These are phyloP conservation scores for Neospermospora avenae DNA, from an alignment of 2,329 filamentous ascomycete species.

Conservation along the genomic window DNA sequence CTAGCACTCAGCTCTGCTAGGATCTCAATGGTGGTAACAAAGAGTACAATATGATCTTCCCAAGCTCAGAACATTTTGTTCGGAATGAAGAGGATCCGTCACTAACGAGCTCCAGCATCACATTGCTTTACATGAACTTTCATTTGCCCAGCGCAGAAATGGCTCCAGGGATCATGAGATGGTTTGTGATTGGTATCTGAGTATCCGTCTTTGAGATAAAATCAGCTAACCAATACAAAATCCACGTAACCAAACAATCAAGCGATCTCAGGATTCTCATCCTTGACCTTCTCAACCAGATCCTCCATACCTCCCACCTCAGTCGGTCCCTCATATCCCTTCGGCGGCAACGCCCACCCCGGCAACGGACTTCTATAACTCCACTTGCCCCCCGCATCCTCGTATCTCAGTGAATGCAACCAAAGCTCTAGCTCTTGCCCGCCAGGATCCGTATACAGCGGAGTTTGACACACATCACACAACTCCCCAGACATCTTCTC, in stretches of 20 bases:
- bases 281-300: constrained; percentile 48
- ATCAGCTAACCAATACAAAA: neutral
- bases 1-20: too few relatives aligned
- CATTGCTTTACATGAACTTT: too few relatives aligned
- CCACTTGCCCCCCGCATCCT: constrained; percentile 76
- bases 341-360: constrained; percentile 85
- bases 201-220: neutral
- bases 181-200: neutral
- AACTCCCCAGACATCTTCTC: constrained; percentile 87
- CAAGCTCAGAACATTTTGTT: too few relatives aligned
- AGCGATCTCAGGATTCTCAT: constrained; percentile 34
- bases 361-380: constrained; percentile 70
- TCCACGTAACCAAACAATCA: constrained; percentile 13
- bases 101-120: too few relatives aligned
- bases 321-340: constrained; percentile 54
- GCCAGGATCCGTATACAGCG: constrained; percentile 90
- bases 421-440: constrained; percentile 88
- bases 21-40: too few relatives aligned
- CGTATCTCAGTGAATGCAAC: constrained; percentile 87
- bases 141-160: too few relatives aligned
- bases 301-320: constrained; percentile 61
- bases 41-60: too few relatives aligned
- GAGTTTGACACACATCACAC: constrained; percentile 80
- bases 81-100: too few relatives aligned
- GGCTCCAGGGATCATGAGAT: neutral